Conservation (phyloP, 495 filamentous ascomycete species). For the Barbatosphaeria neglecta region DNA sequence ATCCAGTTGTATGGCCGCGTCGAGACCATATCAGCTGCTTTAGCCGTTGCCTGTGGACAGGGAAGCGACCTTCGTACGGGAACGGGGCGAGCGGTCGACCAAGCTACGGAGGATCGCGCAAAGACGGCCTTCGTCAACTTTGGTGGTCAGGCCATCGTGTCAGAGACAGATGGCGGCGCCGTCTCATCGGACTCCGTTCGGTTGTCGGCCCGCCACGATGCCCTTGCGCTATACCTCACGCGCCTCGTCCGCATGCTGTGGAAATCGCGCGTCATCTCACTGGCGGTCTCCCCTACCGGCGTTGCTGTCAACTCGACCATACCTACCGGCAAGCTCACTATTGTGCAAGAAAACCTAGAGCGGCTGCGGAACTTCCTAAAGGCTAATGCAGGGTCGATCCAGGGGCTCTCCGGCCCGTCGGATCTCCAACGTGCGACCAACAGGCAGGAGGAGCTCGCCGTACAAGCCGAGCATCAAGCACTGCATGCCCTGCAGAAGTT, state of each 20-base stretch:
- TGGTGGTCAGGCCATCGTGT: constrained; percentile 69
- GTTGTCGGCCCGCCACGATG: constrained; percentile 80
- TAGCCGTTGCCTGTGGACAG: constrained; percentile 94
- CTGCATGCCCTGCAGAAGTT: constrained; percentile 73
- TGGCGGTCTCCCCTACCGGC: constrained; percentile 39
- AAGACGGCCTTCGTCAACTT: constrained; percentile 79
- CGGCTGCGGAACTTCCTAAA: constrained; percentile 70
- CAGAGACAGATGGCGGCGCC: constrained; percentile 57
- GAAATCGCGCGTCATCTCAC: constrained; percentile 47
- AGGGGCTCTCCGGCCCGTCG: constrained; percentile 79
- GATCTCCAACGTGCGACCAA: constrained; percentile 56
- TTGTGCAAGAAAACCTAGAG: constrained; percentile 69
- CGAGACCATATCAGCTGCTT: constrained; percentile 77
- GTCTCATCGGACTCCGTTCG: constrained; percentile 63
- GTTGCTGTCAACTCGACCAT: constrained; percentile 52
- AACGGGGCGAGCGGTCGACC: constrained; percentile 65
- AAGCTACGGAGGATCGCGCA: constrained; percentile 68
- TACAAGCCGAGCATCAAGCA: constrained; percentile 88
- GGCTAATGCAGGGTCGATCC: constrained; percentile 77
- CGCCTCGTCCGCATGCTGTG: constrained; percentile 78
- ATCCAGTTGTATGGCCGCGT: constrained; percentile 69
- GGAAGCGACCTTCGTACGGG: constrained; percentile 60
- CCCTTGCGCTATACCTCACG: constrained; percentile 74
- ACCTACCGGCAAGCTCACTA: constrained; percentile 49
- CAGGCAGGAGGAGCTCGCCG: constrained; percentile 77